Base-by-base conservation (phyloP, 805 yeast species). In the Metschnikowia chrysomelidarum region DNA sequence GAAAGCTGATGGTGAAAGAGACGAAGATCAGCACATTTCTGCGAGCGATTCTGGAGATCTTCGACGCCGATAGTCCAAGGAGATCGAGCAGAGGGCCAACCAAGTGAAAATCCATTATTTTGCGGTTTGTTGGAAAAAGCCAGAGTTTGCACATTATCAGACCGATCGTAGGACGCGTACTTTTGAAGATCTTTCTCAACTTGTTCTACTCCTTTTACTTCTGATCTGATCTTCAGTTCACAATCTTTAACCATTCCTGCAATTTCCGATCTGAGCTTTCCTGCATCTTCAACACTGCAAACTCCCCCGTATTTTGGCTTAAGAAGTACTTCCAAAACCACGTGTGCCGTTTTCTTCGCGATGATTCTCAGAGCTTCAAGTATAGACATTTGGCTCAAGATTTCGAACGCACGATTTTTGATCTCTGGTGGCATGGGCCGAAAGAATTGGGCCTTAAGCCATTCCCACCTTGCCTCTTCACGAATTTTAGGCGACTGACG, bases 281-380 rank as follows among this genome's bases (percentile, higher is more conserved):
- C 15, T 5, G 22, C 20, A 18, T 17, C 23, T n/a, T n/a, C n/a
- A n/a, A n/a, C n/a, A n/a, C n/a, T n/a, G n/a, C n/a, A n/a, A n/a
- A n/a, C n/a, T n/a, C n/a, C 23, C 22, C 16, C 8, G 5, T 6
- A 7, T 14, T 20, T 9, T 9, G 37, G 28, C 19, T 16, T 13
- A 16, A 27, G 23, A 5, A 34, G 16, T 8, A 23, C 22, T 24
- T 34, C 37, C 13, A 17, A 19, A 2, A 5, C 24, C 12, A 17
- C 18, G n/a, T 16, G 13, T 12, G 28, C 16, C 4, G 32, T 27
- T n/a, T 27, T 22, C 7, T 13, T 27, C n/a, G 32, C 18, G 10
- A 34, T 34, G n/a, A 28, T 18, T 21, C 36, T 32, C 36, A 32
- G 31, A 12, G 36, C 36, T 12, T 26, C 27, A 12, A 32, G 30